phyloP scores from a whole-genome alignment of 257 asterid species.

The Solanum verrucosum region DNA sequence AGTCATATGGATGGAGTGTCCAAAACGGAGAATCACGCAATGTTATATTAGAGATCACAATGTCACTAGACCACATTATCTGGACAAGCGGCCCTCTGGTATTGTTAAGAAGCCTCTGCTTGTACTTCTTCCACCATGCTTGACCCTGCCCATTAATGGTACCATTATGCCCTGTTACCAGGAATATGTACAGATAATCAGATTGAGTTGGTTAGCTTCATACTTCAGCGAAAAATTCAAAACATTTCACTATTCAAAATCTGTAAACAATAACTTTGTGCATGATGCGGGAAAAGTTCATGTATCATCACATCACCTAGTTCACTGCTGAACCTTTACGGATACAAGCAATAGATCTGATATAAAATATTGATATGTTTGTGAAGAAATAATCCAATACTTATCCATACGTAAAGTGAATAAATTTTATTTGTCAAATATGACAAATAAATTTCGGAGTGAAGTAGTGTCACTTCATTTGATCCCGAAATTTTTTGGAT shows the following conservation, averaged over 20 bases:
- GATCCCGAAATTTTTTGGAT: background rate
- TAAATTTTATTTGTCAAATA: background rate
- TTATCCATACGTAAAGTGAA: background rate
- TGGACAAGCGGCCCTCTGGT: slow-evolving; percentile 84
- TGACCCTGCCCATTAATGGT: slow-evolving; percentile 75
- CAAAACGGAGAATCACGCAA: slow-evolving; percentile 74
- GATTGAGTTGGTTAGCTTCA: background rate
- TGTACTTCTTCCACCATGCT: slow-evolving; percentile 72
- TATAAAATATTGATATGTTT: background rate
- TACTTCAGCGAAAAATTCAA: background rate
- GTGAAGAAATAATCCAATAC: background rate
- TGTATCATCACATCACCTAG: background rate
- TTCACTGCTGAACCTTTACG: background rate
- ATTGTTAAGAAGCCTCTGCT: slow-evolving; percentile 57
- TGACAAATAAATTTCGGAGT: background rate
- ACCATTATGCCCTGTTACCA: slow-evolving; percentile 64
- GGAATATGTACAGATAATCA: slow-evolving; percentile 8
- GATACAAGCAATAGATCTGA: background rate
- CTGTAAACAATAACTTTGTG: background rate
- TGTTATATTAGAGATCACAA: slow-evolving; percentile 56
- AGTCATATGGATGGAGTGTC: slow-evolving; percentile 82
- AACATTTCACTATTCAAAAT: background rate
- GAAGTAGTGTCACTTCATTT: background rate
- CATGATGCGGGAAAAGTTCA: background rate
- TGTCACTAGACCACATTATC: slow-evolving; percentile 70